These are phyloP conservation scores for Abrus pulchellus DNA, from an alignment of 306 rosid species.

Conservation along the genomic window DNA sequence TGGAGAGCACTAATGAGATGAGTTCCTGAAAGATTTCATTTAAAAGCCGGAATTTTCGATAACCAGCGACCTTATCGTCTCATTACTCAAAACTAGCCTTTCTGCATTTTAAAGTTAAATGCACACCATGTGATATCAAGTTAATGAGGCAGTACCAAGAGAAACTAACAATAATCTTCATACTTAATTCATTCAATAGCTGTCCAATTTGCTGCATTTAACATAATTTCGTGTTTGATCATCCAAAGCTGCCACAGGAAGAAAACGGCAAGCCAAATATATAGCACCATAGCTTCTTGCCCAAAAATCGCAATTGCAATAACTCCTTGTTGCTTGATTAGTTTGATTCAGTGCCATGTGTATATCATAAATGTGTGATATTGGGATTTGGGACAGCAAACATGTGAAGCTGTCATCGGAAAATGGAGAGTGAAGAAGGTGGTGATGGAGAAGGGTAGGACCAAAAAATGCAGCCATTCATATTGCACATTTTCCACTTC, in stretches of 20 bases:
- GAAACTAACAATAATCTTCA: not conserved
- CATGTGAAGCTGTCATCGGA: not conserved
- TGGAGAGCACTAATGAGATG: not conserved
- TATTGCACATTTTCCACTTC: not conserved
- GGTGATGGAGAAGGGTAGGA: not conserved
- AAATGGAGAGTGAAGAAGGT: constrained; percentile 2
- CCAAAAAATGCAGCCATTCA: not conserved
- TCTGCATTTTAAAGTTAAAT: not conserved
- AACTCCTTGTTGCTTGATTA: constrained; percentile 16
- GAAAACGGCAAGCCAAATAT: not conserved
- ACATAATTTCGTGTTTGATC: not conserved
- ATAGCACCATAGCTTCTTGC: not conserved
- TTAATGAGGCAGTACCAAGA: not conserved
- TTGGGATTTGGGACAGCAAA: not conserved
- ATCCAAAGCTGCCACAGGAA: not conserved
- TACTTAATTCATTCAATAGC: constrained; percentile 13
- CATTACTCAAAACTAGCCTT: not conserved
- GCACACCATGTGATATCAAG: not conserved
- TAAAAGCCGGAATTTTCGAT: constrained; percentile 9
- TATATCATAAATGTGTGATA: not conserved
- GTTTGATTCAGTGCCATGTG: not conserved
- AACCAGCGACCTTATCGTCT: constrained; percentile 9
- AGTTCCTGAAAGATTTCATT: not conserved
- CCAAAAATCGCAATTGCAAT: constrained; percentile 17
- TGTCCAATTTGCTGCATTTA: constrained; percentile 15